These are phyloP conservation scores for Exophiala xenobiotica DNA, from an alignment of 2,329 filamentous ascomycete species.

Conservation along the genomic window DNA sequence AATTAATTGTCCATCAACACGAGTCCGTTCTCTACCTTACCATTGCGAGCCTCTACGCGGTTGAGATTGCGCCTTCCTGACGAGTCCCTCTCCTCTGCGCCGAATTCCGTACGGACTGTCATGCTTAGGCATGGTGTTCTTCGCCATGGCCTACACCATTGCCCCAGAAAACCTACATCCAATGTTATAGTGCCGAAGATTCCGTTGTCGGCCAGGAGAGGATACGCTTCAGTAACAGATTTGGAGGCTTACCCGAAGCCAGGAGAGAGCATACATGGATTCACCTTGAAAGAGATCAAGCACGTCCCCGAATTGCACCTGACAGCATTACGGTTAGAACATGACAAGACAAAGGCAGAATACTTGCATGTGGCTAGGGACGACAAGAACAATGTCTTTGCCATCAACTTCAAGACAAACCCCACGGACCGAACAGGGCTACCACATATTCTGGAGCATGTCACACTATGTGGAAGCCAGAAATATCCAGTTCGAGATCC, in stretches of 20 bases:
- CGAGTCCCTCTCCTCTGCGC: no score
- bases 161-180: conserved; percentile 5
- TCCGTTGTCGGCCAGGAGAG: conserved; percentile 9
- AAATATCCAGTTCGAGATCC: conserved; percentile 98
- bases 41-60: no score
- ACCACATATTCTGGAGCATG: conserved; percentile 96
- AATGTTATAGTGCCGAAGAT: not conserved
- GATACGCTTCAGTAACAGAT: conserved; percentile 69
- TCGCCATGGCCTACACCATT: conserved; percentile 22
- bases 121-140: conserved; percentile 30
- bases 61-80: no score
- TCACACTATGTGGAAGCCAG: conserved; percentile 89
- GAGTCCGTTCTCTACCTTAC: no score
- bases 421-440: conserved; percentile 94
- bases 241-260: conserved; percentile 72
- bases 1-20: no score
- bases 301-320: conserved; percentile 92
- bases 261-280: conserved; percentile 87
- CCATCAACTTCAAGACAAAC: conserved; percentile 98
- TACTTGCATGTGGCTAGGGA: conserved; percentile 94
- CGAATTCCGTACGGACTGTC: conserved; percentile 7
- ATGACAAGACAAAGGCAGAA: conserved; percentile 93
- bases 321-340: conserved; percentile 83
- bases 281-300: conserved; percentile 84
- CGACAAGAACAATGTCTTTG: conserved; percentile 99